Conservation (phyloP, 2,329 filamentous ascomycete species). For the Rachicladosporium sp. region DNA sequence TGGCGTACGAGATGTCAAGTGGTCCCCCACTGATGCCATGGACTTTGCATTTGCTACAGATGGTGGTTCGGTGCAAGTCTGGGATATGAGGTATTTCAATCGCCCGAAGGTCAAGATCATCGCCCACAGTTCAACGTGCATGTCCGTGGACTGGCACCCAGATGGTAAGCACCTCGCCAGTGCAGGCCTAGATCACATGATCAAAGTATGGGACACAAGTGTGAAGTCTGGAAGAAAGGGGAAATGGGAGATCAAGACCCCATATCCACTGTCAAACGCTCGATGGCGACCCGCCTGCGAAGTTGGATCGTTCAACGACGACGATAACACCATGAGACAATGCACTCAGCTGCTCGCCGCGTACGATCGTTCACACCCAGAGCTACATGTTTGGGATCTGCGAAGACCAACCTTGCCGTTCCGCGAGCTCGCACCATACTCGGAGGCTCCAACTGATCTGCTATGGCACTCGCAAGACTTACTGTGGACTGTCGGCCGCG, state of each 20-base stretch:
- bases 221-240: constrained; percentile 46
- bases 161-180: constrained; percentile 53
- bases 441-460: constrained; percentile 45
- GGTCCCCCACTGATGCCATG: constrained; percentile 50
- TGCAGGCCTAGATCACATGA: constrained; percentile 48
- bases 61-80: constrained; percentile 50
- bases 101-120: constrained; percentile 47
- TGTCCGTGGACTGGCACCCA: constrained; percentile 54
- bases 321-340: constrained; percentile 40
- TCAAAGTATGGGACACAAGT: constrained; percentile 54
- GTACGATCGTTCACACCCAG: constrained; percentile 49
- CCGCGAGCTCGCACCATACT: constrained; percentile 46
- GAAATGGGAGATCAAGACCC: constrained; percentile 45
- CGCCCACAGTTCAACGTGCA: constrained; percentile 46
- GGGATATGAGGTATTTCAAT: constrained; percentile 48
- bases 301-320: constrained; percentile 32
- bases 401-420: constrained; percentile 50
- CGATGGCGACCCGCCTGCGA: constrained; percentile 51
- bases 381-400: constrained; percentile 54
- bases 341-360: constrained; percentile 51
- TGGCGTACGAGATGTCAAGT: constrained; percentile 50
- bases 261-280: constrained; percentile 49
- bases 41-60: constrained; percentile 55
- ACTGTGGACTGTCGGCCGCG: constrained; percentile 51
- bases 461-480: constrained; percentile 53